A percentile compares a stretch with the other conserved stretches of the same genome.
Conservation (phyloP, 2,329 filamentous ascomycete species). For the Hymenoscyphus albidus region DNA sequence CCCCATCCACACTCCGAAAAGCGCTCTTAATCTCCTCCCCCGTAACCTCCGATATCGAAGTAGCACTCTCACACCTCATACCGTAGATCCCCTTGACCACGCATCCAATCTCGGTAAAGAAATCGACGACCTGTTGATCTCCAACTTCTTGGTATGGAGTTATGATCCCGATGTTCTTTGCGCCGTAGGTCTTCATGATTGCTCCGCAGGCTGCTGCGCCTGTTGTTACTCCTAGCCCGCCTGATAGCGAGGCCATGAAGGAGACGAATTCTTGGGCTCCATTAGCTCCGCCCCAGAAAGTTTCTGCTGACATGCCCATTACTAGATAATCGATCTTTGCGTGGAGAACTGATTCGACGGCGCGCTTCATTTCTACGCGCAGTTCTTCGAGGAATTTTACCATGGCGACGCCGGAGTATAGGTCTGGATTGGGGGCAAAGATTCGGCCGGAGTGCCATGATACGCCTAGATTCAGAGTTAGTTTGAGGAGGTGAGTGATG, state of each 20-base stretch:
- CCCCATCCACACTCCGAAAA: slow-evolving; percentile 27
- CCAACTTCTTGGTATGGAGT: slow-evolving; percentile 35
- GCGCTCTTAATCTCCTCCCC: slow-evolving; percentile 32
- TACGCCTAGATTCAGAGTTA: slow-evolving; percentile 21
- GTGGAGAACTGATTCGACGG: slow-evolving; percentile 31
- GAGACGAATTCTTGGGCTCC: slow-evolving; percentile 33
- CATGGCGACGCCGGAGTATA: slow-evolving; percentile 32
- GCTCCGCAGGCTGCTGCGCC: slow-evolving; percentile 34
- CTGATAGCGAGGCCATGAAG: slow-evolving; percentile 33
- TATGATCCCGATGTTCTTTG: slow-evolving; percentile 34
- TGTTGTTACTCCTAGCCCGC: slow-evolving; percentile 32
- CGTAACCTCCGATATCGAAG: slow-evolving; percentile 34
- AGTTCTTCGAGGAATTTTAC: slow-evolving; percentile 34
- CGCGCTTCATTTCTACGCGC: slow-evolving; percentile 30
- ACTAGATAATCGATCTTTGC: slow-evolving; percentile 34
- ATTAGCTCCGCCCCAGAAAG: slow-evolving; percentile 35
- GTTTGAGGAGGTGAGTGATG: neutral
- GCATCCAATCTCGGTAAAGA: slow-evolving; percentile 34
- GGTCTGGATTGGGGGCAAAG: slow-evolving; percentile 32
- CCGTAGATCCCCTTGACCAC: slow-evolving; percentile 32
- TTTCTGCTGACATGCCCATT: slow-evolving; percentile 36
- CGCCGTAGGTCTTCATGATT: slow-evolving; percentile 31
- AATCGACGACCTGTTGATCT: slow-evolving; percentile 34
- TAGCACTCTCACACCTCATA: slow-evolving; percentile 31
- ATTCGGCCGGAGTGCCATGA: slow-evolving; percentile 36